Evolutionary conservation across 305 asterid species (phyloP).

Genomic region (Solanum hybrid): DNA sequence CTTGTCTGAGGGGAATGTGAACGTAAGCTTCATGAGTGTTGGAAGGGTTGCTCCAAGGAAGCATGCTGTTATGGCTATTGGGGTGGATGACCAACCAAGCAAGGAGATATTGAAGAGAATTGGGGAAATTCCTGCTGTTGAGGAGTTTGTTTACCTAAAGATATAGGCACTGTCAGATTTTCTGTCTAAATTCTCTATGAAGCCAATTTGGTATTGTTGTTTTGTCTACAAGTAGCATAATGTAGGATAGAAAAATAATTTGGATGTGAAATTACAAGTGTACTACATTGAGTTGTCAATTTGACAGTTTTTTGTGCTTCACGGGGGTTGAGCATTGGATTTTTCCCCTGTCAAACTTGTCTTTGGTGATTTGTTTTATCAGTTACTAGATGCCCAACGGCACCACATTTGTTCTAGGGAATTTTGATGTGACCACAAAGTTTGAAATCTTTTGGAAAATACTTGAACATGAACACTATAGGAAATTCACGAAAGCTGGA

Average conservation of each 20-base stretch:
- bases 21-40: constrained; percentile 89
- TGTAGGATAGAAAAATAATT: constrained; percentile 10
- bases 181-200: neutral
- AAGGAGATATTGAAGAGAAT: constrained; percentile 67
- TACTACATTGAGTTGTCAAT: neutral
- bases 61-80: constrained; percentile 95
- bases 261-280: neutral
- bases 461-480: neutral
- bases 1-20: constrained; percentile 75
- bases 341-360: neutral
- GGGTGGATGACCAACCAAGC: constrained; percentile 86
- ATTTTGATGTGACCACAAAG: neutral
- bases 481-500: neutral
- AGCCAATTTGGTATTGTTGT: constrained; percentile 19
- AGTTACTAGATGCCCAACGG: neutral
- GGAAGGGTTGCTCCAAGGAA: constrained; percentile 89
- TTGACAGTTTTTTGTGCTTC: neutral
- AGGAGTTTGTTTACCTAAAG: constrained; percentile 77
- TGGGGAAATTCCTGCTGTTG: constrained; percentile 75
- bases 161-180: constrained; percentile 19
- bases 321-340: neutral
- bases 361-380: neutral
- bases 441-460: neutral
- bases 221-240: constrained; percentile 9
- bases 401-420: neutral